Conservation (phyloP, 169 alveolate species). For the Plasmodium gonderi region DNA sequence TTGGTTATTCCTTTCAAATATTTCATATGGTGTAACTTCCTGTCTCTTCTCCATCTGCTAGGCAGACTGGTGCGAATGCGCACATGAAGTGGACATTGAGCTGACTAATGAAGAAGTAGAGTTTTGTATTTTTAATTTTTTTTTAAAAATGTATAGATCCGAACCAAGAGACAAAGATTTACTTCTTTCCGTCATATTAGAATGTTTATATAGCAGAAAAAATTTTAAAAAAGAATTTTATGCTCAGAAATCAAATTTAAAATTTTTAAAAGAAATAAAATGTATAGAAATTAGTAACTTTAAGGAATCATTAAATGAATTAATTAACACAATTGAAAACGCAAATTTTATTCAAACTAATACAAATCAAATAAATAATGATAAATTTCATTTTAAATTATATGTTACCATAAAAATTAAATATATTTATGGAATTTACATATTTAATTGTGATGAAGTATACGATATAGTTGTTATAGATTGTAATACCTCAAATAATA, state of each 20-base stretch:
- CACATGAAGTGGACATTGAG: constrained; percentile 51
- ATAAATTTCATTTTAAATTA: constrained; percentile 51
- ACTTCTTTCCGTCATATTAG: constrained; percentile 31
- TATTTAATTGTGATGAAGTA: constrained; percentile 60
- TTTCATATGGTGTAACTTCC: neutral
- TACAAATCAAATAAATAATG: neutral
- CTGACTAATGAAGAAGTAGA: constrained; percentile 36
- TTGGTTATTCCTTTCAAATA: neutral
- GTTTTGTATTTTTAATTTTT: constrained; percentile 57
- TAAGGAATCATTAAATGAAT: constrained; percentile 62
- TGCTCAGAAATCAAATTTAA: constrained; percentile 13
- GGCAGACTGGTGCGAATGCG: constrained; percentile 75
- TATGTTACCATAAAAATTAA: constrained; percentile 44
- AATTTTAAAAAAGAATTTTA: constrained; percentile 34
- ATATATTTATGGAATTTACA: constrained; percentile 28
- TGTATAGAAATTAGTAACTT: constrained; percentile 48
- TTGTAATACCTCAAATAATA: constrained; percentile 44
- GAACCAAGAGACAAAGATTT: constrained; percentile 59
- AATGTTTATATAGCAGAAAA: constrained; percentile 49
- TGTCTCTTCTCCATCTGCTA: neutral
- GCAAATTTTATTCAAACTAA: constrained; percentile 31
- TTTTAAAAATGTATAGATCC: constrained; percentile 67
- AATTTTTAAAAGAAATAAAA: constrained; percentile 72
- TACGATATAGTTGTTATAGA: constrained; percentile 64
- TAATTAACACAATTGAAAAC: constrained; percentile 47